Evolutionary conservation across 2,329 filamentous ascomycete species (phyloP).

Genomic region (Scytalidium lignicola): DNA sequence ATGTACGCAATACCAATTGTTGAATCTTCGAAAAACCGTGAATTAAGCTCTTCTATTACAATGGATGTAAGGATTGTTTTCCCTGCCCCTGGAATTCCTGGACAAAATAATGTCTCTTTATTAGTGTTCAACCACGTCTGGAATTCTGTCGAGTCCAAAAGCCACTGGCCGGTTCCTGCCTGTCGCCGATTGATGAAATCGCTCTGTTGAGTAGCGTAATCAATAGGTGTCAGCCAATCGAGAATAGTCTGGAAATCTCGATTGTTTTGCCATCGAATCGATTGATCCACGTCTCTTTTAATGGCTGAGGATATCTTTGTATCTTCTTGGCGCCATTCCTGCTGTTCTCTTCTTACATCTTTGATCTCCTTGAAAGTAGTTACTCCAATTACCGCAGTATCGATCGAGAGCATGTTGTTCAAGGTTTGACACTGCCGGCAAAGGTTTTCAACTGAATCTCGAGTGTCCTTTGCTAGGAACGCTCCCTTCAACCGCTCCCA

Average conservation of each 20-base stretch:
- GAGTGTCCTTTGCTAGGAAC: constrained; percentile 6
- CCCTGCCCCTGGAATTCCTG: constrained; percentile 34
- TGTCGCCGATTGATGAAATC: constrained; percentile 29
- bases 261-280: constrained; percentile 3
- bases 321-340: constrained; percentile 2
- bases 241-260: constrained; percentile 16
- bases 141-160: constrained; percentile 11
- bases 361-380: constrained; percentile 10
- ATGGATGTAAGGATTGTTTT: constrained; percentile 42
- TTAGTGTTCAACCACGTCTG: constrained; percentile 8
- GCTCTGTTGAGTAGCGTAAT: constrained; percentile 33
- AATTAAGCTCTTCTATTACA: constrained; percentile 35
- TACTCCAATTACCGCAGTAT: constrained; percentile 5
- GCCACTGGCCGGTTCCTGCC: constrained; percentile 12
- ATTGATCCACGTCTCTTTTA: constrained; percentile 5
- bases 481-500: constrained; percentile 13
- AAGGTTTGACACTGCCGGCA: constrained; percentile 14
- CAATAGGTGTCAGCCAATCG: constrained; percentile 33
- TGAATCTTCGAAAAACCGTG: constrained; percentile 14
- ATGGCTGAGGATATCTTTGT: constrained; percentile 3
- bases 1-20: constrained; percentile 26
- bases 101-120: constrained; percentile 13
- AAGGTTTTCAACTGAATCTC: constrained; percentile 10
- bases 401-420: constrained; percentile 11
- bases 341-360: constrained; percentile 8